These are phyloP conservation scores for Microstroma glucosiphilum DNA, from an alignment of 1,284 basidiomycete genomes.

Conservation along the genomic window DNA sequence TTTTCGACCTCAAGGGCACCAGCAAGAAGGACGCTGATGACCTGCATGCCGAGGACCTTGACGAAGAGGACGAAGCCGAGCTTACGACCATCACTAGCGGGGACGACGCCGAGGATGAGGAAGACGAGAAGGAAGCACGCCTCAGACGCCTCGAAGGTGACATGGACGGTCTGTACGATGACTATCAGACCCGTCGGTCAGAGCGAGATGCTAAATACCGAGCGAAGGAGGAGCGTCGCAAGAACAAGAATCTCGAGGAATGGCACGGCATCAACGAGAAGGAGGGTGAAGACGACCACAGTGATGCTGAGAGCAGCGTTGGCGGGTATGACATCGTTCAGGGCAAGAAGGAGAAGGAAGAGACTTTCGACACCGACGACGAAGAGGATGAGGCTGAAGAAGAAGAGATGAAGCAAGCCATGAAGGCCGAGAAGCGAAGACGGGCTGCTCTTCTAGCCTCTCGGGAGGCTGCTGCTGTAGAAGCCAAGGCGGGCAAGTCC, in stretches of 20 bases:
- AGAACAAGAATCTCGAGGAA: slow-evolving; percentile 57
- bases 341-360: slow-evolving; percentile 60
- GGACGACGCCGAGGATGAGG: slow-evolving; percentile 54
- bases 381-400: slow-evolving; percentile 52
- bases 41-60: slow-evolving; percentile 50
- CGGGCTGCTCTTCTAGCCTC: slow-evolving; percentile 44
- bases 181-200: slow-evolving; percentile 72
- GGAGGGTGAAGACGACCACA: slow-evolving; percentile 41
- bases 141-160: slow-evolving; percentile 65
- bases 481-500: slow-evolving; percentile 14
- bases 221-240: slow-evolving; percentile 72
- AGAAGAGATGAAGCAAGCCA: slow-evolving; percentile 25
- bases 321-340: slow-evolving; percentile 69
- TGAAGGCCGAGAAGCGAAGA: slow-evolving; percentile 43
- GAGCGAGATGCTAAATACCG: slow-evolving; percentile 86
- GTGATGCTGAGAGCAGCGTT: slow-evolving; percentile 50
- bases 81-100: slow-evolving; percentile 39
- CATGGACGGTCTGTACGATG: slow-evolving; percentile 80
- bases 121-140: slow-evolving; percentile 57
- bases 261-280: slow-evolving; percentile 33
- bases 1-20: slow-evolving; percentile 35
- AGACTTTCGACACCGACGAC: slow-evolving; percentile 57
- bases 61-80: slow-evolving; percentile 54
- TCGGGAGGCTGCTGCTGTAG: slow-evolving; percentile 43
- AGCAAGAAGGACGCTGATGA: slow-evolving; percentile 18